Evolutionary conservation across 768 basidiomycete genomes (phyloP), one percentile per base, ranked within the genome.

Genomic region (Leccinum subgranulosum): DNA sequence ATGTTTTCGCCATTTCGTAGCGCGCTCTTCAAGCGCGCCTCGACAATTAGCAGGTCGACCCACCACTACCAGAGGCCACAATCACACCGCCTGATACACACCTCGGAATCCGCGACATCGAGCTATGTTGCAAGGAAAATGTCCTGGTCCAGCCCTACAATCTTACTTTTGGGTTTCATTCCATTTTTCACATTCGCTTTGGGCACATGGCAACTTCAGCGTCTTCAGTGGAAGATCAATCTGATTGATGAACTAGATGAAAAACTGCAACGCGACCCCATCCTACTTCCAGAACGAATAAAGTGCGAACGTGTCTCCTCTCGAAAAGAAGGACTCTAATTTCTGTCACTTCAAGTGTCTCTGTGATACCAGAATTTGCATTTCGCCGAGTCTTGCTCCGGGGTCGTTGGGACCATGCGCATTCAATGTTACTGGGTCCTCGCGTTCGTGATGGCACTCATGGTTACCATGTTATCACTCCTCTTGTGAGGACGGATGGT

Each of bases 181-280:
- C 97, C 97, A 1, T 76, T 98, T 59, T 86, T 97, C 68, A 93
- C 94, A 0, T 93, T 94, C 63, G 88, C 81, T 15, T 77, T 99
- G 59, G 96, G 97, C 17, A 83, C 85, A 19, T 98, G 96, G 96
- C 97, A 99, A 74, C 77, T 99, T 31, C 83, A 47, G 46, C 46
- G 25, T 25, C 46, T 47, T 25, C 46, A 25, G 46, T 47, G 46
- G 46, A 47, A 47, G 46, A 47, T 47, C 46, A 47, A 25, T 47
- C 21, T 21, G 23, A 98, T 98, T 60, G 92, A 97, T 62, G 92
- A 98, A 66, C 79, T 98, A 34, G 90, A 97, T 69, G 86, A 91
- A 73, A 96, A 97, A 74, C 75, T 98, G 34, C 81, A 88, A 60
- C 79, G 88, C 15, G 84, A 83, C 31, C 88, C 96, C 1, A 82